A percentile compares a stretch with the other conserved stretches of the same genome.
These are phyloP conservation scores for Mortierella claussenii DNA, from an alignment of 192 early-diverging fungal species.

Conservation along the genomic window DNA sequence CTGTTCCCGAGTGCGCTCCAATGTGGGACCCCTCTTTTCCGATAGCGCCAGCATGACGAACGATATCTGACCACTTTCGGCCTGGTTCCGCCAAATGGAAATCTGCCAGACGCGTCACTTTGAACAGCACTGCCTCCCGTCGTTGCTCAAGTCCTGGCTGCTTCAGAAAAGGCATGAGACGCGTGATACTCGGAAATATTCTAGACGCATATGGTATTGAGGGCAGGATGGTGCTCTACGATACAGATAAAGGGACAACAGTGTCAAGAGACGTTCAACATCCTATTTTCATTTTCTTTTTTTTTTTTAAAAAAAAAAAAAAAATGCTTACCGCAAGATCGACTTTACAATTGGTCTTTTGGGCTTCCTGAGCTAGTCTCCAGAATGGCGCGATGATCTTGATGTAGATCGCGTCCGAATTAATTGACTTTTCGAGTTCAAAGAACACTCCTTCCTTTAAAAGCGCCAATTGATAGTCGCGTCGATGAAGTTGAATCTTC, in stretches of 20 bases:
- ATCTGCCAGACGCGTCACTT: slow-evolving; percentile 12
- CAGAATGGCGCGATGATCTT: slow-evolving; percentile 51
- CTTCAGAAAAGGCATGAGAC: slow-evolving; percentile 20
- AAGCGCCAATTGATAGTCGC: slow-evolving; percentile 32
- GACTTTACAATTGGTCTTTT: slow-evolving; percentile 41
- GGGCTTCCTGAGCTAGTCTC: slow-evolving; percentile 32
- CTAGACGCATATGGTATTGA: slow-evolving; percentile 33
- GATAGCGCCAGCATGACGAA: slow-evolving; percentile 18
- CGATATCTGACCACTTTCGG: slow-evolving; percentile 35
- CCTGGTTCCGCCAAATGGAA: slow-evolving; percentile 46
- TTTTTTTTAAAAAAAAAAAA: slow-evolving; percentile 1
- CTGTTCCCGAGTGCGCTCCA: slow-evolving; percentile 21
- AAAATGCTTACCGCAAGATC: slow-evolving; percentile 27
- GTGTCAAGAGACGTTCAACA: too few species aligned
- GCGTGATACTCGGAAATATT: slow-evolving; percentile 29
- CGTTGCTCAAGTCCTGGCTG: slow-evolving; percentile 42
- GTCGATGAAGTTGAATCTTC: slow-evolving; percentile 31
- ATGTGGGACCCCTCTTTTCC: slow-evolving; percentile 1
- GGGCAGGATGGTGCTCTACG: slow-evolving; percentile 26
- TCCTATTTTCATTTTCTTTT: too few species aligned
- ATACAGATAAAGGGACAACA: not conserved
- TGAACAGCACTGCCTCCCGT: slow-evolving; percentile 37
- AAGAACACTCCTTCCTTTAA: slow-evolving; percentile 43
- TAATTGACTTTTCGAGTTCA: slow-evolving; percentile 36
- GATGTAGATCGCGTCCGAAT: slow-evolving; percentile 38